A percentile compares a stretch with the other conserved stretches of the same genome.
Evolutionary conservation across 2,329 filamentous ascomycete genomes (phyloP).

Genomic region (Penicillium polonicum): DNA sequence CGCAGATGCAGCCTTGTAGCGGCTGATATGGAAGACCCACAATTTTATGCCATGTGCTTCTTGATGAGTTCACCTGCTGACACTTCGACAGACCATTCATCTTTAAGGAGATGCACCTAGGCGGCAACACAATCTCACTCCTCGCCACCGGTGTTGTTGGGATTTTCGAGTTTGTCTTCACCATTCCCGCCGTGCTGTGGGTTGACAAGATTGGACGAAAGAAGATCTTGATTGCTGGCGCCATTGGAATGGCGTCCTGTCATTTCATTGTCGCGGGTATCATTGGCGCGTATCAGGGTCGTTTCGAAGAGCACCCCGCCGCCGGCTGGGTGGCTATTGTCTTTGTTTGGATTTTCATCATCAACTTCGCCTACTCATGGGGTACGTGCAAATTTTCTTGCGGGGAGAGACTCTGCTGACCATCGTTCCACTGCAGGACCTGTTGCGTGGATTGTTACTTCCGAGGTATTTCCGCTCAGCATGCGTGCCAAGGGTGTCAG

Average conservation of each 20-base stretch:
- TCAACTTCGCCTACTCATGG: constrained; percentile 75
- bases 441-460: constrained; percentile 70
- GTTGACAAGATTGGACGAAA: constrained; percentile 44
- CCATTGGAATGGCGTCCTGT: constrained; percentile 67
- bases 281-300: constrained; percentile 60
- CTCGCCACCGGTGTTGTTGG: constrained; percentile 44
- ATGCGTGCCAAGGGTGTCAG: constrained; percentile 59
- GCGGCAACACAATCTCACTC: constrained; percentile 38
- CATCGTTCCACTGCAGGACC: constrained; percentile 40
- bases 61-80: constrained; percentile 3
- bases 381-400: constrained; percentile 17
- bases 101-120: constrained; percentile 36
- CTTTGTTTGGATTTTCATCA: constrained; percentile 66
- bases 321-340: constrained; percentile 68
- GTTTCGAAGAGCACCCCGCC: constrained; percentile 57
- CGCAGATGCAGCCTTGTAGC: neutral
- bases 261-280: constrained; percentile 72
- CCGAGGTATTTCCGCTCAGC: constrained; percentile 71
- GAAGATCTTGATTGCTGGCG: constrained; percentile 49
- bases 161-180: constrained; percentile 41
- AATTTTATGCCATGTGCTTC: neutral
- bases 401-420: neutral
- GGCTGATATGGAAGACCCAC: neutral
- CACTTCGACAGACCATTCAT: constrained; percentile 27
- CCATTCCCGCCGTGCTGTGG: constrained; percentile 43